Evolutionary conservation across 768 basidiomycete species (phyloP).

Genomic region (Termitomyces eurrhizus): DNA sequence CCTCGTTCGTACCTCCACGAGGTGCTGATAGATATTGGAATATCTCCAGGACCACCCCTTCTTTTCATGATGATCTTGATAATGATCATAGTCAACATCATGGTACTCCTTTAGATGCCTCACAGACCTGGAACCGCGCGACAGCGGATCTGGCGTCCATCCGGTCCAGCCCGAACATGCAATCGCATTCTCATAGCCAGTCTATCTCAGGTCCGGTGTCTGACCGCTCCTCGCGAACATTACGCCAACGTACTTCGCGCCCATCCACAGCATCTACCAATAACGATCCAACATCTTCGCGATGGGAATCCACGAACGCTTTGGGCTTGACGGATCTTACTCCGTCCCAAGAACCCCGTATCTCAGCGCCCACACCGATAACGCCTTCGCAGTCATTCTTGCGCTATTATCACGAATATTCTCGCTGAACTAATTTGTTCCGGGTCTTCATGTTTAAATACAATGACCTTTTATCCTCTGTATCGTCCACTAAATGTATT

Average conservation of each 20-base stretch:
- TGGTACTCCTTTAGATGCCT: not conserved
- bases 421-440: not conserved
- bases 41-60: not conserved
- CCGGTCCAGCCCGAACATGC: not conserved
- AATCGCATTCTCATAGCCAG: not conserved
- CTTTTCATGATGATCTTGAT: not conserved
- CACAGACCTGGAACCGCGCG: conserved; percentile 5
- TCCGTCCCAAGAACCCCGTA: conserved; percentile 4
- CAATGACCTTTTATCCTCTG: not conserved
- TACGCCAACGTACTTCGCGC: conserved; percentile 1
- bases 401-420: not conserved
- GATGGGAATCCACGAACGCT: conserved; percentile 1
- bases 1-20: not conserved
- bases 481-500: not conserved
- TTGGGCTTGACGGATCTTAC: conserved; percentile 10
- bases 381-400: conserved; percentile 9
- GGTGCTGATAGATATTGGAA: not conserved
- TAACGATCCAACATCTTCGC: not conserved
- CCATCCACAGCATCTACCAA: not conserved
- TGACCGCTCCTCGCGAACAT: conserved; percentile 4
- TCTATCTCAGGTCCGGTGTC: not conserved
- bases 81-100: conserved; percentile 1
- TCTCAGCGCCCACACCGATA: conserved; percentile 13
- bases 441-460: not conserved
- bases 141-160: not conserved